Conservation (phyloP, 345 rosid genomes). For the Litchi chinensis region DNA sequence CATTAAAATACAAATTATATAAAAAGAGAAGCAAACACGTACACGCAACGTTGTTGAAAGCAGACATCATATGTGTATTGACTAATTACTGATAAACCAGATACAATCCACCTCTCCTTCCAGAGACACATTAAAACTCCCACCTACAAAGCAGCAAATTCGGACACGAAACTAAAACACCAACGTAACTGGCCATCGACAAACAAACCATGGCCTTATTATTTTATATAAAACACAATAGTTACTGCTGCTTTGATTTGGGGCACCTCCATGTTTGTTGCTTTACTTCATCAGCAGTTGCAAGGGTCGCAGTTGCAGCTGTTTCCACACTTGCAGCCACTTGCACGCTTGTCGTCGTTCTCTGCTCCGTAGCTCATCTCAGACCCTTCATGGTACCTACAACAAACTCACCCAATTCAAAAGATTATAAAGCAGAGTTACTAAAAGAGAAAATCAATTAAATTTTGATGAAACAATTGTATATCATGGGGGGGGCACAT, state of each 20-base stretch:
- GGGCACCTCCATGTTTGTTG: background rate
- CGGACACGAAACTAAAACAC: background rate
- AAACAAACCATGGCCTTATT: background rate
- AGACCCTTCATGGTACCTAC: conserved; percentile 33
- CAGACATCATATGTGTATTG: background rate
- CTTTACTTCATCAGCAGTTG: conserved; percentile 35
- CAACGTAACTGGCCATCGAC: background rate
- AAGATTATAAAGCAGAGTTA: background rate
- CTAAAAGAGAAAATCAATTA: no score
- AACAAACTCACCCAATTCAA: background rate
- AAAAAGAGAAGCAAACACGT: no score
- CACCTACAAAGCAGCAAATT: background rate
- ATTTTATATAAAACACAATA: background rate
- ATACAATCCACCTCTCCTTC: background rate
- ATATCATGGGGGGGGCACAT: no score
- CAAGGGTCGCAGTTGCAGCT: conserved; percentile 63
- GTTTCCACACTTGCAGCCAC: conserved; percentile 67
- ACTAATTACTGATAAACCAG: background rate
- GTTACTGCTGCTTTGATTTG: conserved; percentile 25
- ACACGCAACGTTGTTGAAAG: background rate
- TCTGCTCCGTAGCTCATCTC: conserved; percentile 47
- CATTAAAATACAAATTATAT: no score
- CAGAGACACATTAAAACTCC: background rate
- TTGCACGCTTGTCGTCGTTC: conserved; percentile 14
- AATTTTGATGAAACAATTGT: no score